Conservation (phyloP, 1,139 yeast species). For the Candida pseudoviswanathii region DNA sequence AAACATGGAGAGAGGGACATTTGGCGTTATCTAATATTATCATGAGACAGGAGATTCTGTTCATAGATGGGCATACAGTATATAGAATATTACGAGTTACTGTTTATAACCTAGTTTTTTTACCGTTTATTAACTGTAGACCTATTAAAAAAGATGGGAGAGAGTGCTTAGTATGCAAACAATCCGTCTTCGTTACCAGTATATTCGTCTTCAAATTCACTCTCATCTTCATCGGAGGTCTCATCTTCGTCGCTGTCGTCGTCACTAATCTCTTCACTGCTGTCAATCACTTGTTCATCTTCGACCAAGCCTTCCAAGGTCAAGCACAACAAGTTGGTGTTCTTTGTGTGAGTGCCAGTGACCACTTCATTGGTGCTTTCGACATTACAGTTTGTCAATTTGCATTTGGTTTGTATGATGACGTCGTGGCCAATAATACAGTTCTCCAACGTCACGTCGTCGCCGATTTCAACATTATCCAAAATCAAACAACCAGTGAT, state of each 20-base stretch:
- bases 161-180: constrained; percentile 33
- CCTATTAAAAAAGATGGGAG: not conserved
- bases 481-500: constrained; percentile 83
- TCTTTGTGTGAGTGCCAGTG: constrained; percentile 67
- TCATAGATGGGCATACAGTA: not conserved
- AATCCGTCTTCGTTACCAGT: constrained; percentile 54
- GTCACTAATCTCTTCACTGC: constrained; percentile 38
- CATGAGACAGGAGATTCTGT: not conserved
- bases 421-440: constrained; percentile 80
- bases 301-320: constrained; percentile 55
- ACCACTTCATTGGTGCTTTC: constrained; percentile 77
- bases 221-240: constrained; percentile 35
- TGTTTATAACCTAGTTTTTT: not conserved
- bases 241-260: constrained; percentile 39
- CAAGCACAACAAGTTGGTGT: constrained; percentile 76
- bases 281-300: constrained; percentile 37
- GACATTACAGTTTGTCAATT: constrained; percentile 76
- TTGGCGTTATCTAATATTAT: not conserved
- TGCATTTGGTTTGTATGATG: constrained; percentile 57
- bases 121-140: not conserved
- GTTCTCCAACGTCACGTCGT: constrained; percentile 85
- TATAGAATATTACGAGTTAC: constrained; percentile 2
- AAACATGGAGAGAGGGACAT: not conserved
- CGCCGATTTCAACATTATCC: constrained; percentile 72
- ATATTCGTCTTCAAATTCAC: constrained; percentile 41